Evolutionary conservation across 2,329 filamentous ascomycete species (phyloP).

Genomic region (Colletotrichum orbiculare): DNA sequence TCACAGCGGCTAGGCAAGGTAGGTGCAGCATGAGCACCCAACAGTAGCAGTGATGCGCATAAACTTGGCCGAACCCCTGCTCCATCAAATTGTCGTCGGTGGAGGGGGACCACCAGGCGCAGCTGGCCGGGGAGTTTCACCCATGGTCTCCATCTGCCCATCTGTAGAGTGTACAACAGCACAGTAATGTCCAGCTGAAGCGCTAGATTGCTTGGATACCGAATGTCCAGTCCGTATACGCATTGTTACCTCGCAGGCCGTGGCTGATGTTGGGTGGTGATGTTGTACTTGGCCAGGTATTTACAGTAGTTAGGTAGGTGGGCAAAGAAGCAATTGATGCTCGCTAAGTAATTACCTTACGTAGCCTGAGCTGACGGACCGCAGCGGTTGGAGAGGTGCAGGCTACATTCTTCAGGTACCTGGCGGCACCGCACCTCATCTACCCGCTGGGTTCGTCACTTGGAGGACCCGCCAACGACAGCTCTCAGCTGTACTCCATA

Average conservation of each 20-base stretch:
- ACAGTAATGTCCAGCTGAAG: not conserved
- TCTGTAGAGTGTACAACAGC: constrained; percentile 2
- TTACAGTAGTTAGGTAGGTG: not conserved
- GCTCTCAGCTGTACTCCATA: constrained; percentile 11
- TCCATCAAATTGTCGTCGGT: constrained; percentile 10
- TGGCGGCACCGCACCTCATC: constrained; percentile 23
- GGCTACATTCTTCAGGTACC: constrained; percentile 1
- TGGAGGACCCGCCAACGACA: constrained; percentile 26
- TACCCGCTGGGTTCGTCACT: constrained; percentile 29
- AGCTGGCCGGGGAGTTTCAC: constrained; percentile 34
- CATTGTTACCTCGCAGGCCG: too few species aligned
- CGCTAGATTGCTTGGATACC: constrained; percentile 19
- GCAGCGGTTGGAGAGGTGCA: not conserved
- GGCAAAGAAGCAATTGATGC: constrained; percentile 6
- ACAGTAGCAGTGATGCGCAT: constrained; percentile 20
- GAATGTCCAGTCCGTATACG: not conserved
- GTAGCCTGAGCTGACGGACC: not conserved
- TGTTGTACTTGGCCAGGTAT: not conserved
- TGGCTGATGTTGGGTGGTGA: too few species aligned
- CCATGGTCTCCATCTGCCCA: constrained; percentile 24
- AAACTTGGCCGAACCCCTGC: constrained; percentile 31
- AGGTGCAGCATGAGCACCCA: too few species aligned
- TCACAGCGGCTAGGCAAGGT: too few species aligned
- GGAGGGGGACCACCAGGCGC: constrained; percentile 31
- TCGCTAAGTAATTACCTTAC: not conserved